Conservation (phyloP, 2,329 filamentous ascomycete species). For the Fusarium scirpi region DNA sequence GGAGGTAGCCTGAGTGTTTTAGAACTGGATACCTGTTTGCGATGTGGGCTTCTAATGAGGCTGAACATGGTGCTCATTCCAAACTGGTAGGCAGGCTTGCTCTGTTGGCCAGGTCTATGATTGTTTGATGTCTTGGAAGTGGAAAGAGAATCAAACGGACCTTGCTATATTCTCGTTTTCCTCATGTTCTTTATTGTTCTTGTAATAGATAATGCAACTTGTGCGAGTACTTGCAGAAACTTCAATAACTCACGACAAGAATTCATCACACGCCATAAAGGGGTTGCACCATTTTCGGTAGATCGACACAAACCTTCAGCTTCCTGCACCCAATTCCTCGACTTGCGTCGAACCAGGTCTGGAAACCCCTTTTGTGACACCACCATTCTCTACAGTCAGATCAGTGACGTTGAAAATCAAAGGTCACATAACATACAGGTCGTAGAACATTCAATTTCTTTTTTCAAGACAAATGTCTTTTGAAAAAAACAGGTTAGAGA, state of each 20-base stretch:
- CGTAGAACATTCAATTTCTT: not conserved
- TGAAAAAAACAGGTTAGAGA: not conserved
- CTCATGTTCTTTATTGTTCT: not conserved
- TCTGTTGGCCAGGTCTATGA: not conserved
- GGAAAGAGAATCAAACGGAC: conserved; percentile 6
- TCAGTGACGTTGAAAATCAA: not conserved
- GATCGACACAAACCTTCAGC: not conserved
- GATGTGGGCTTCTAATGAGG: not conserved
- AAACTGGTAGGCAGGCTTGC: not conserved
- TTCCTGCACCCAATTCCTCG: not conserved
- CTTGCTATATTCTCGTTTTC: conserved; percentile 6
- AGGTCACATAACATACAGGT: not conserved
- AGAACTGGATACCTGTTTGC: not conserved
- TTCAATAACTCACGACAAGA: too few species aligned
- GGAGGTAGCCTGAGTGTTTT: conserved; percentile 59
- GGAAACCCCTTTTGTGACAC: not conserved
- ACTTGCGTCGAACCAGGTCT: not conserved
- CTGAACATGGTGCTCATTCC: not conserved
- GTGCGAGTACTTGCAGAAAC: not conserved
- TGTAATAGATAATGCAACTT: conserved; percentile 10
- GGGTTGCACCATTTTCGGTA: not conserved
- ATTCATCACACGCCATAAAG: not conserved
- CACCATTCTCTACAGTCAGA: not conserved
- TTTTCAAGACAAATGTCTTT: not conserved
- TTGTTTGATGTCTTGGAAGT: not conserved